These are phyloP conservation scores for Senna siamea DNA, from an alignment of 306 rosid species.

Conservation along the genomic window DNA sequence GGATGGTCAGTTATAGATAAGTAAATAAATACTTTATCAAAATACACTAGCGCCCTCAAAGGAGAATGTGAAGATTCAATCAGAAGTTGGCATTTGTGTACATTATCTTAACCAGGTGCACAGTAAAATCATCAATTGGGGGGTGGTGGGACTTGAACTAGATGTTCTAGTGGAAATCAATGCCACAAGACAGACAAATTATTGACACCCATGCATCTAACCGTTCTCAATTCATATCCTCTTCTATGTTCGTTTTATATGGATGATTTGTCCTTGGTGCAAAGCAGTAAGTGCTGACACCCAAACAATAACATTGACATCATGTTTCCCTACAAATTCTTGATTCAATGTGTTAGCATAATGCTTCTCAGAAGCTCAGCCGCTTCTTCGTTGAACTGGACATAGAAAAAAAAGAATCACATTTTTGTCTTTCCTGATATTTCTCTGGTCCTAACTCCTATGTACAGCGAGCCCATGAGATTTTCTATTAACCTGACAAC, in stretches of 20 bases:
- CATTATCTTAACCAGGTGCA: conserved; percentile 6
- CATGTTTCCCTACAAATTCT: not conserved
- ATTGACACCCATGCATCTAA: not conserved
- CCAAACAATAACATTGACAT: not conserved
- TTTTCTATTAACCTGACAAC: not conserved
- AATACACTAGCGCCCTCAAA: conserved; percentile 17
- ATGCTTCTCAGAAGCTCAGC: not conserved
- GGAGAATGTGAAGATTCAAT: conserved; percentile 21
- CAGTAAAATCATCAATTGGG: not conserved
- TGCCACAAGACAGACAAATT: not conserved
- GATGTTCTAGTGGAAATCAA: not conserved
- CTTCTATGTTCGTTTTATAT: not conserved
- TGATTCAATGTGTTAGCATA: not conserved
- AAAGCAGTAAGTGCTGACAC: not conserved
- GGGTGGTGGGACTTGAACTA: not conserved
- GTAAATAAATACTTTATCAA: conserved; percentile 4
- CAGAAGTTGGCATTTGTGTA: conserved; percentile 14
- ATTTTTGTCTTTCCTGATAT: not conserved
- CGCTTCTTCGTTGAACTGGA: not conserved
- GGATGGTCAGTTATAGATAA: conserved; percentile 18
- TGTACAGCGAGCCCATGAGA: not conserved
- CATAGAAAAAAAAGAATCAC: not conserved
- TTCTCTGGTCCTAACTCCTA: not conserved
- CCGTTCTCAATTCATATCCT: not conserved
- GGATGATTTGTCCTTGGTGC: not conserved